phyloP scores from a whole-genome alignment of 148 eudicot species.

The Diospyros lotus region DNA sequence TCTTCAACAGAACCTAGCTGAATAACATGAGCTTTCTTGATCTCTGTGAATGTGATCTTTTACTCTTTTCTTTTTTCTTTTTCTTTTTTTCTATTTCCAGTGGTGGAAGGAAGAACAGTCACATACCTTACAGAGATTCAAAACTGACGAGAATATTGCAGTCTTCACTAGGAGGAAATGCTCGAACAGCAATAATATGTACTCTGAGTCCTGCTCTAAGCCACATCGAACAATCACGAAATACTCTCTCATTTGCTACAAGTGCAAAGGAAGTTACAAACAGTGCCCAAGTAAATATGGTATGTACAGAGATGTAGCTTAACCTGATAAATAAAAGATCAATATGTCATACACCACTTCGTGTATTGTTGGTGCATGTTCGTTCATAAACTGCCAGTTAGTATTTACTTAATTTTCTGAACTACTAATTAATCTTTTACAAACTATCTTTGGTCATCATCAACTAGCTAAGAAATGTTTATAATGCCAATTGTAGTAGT shows the following conservation, averaged over 20 bases:
- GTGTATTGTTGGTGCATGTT: not conserved
- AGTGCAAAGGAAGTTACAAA: slow-evolving; percentile 96
- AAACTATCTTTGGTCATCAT: not conserved
- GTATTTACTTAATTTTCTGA: not conserved
- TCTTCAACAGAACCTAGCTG: not conserved
- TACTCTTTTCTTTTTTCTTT: not conserved
- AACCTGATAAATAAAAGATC: not conserved
- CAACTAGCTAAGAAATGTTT: not conserved
- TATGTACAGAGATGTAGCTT: slow-evolving; percentile 23
- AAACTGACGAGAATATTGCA: slow-evolving; percentile 95
- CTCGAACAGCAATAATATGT: slow-evolving; percentile 96
- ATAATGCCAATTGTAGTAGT: not conserved
- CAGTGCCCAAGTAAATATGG: slow-evolving; percentile 91
- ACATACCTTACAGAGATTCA: slow-evolving; percentile 95
- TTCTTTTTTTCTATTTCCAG: slow-evolving; percentile 37
- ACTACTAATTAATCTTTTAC: not conserved
- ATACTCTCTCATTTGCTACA: slow-evolving; percentile 86
- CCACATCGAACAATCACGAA: slow-evolving; percentile 91
- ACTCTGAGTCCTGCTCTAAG: slow-evolving; percentile 96
- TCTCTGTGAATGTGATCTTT: not conserved
- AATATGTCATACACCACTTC: not conserved
- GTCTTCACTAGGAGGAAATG: slow-evolving; percentile 94
- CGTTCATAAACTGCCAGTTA: not conserved
- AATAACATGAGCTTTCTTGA: not conserved
- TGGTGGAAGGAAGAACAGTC: slow-evolving; percentile 72